Conservation (phyloP, 257 asterid genomes). For the Asclepias syriaca region DNA sequence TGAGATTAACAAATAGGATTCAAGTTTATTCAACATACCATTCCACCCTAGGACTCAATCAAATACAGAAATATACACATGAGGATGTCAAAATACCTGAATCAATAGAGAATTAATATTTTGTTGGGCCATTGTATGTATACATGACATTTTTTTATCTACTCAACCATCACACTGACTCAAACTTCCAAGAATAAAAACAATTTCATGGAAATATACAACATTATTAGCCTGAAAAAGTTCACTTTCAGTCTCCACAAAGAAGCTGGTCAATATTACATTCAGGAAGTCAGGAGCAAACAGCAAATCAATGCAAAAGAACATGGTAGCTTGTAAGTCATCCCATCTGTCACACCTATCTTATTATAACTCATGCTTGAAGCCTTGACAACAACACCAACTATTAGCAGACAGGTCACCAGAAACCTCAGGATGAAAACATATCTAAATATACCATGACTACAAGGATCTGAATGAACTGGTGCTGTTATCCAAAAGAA, state of each 20-base stretch:
- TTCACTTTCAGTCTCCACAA: neutral
- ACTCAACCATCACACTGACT: neutral
- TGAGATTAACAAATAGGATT: neutral
- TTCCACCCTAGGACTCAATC: neutral
- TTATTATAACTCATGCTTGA: neutral
- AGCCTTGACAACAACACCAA: neutral
- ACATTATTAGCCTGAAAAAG: neutral
- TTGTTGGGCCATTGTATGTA: neutral
- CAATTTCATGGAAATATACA: neutral
- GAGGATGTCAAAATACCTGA: neutral
- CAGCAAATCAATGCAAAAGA: neutral
- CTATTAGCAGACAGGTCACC: neutral
- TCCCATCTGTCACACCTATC: neutral
- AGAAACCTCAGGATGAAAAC: neutral
- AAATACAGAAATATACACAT: neutral
- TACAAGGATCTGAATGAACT: neutral
- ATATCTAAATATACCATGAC: neutral
- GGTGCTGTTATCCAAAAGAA: neutral
- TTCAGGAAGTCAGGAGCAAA: neutral
- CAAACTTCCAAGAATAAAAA: neutral
- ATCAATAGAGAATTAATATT: neutral
- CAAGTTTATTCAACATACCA: neutral
- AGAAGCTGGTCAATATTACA: neutral
- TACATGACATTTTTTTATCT: neutral
- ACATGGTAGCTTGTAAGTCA: neutral